Evolutionary conservation across 2,329 filamentous ascomycete species (phyloP).

Genomic region (Periglandula ipomoeae): DNA sequence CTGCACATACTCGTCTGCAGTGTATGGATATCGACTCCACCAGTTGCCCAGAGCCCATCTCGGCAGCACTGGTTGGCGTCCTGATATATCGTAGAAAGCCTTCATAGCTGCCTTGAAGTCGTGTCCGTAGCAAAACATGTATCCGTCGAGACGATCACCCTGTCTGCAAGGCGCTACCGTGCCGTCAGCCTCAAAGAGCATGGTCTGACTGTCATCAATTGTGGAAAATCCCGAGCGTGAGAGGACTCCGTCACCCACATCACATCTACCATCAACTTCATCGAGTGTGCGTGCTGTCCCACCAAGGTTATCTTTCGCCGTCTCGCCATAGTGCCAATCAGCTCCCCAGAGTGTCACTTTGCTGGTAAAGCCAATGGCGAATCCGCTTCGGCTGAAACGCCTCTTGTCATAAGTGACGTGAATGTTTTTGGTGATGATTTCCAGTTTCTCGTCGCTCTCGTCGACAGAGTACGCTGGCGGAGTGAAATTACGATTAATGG

Average conservation of each 20-base stretch:
- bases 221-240: conserved; percentile 40
- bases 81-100: conserved; percentile 45
- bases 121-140: conserved; percentile 49
- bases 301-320: conserved; percentile 26
- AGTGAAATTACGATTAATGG: conserved; percentile 36
- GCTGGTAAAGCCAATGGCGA: conserved; percentile 35
- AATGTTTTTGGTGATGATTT: conserved; percentile 46
- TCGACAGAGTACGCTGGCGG: conserved; percentile 35
- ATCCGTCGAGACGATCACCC: conserved; percentile 42
- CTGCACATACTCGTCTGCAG: conserved; percentile 42
- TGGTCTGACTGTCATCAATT: conserved; percentile 44
- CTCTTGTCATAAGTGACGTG: conserved; percentile 51
- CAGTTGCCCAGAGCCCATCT: conserved; percentile 54
- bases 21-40: conserved; percentile 55
- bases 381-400: conserved; percentile 40
- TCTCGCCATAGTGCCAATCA: conserved; percentile 40
- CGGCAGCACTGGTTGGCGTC: conserved; percentile 44
- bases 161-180: conserved; percentile 39
- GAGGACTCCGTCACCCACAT: conserved; percentile 41
- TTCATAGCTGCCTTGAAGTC: conserved; percentile 46
- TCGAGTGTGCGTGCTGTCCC: conserved; percentile 48
- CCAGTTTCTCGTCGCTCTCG: conserved; percentile 35
- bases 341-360: conserved; percentile 16
- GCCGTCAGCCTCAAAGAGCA: conserved; percentile 45
- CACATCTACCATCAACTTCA: conserved; percentile 37